These are phyloP conservation scores for Coniosporium tulheliwenetii DNA, from an alignment of 2,329 filamentous ascomycete genomes.

Conservation along the genomic window DNA sequence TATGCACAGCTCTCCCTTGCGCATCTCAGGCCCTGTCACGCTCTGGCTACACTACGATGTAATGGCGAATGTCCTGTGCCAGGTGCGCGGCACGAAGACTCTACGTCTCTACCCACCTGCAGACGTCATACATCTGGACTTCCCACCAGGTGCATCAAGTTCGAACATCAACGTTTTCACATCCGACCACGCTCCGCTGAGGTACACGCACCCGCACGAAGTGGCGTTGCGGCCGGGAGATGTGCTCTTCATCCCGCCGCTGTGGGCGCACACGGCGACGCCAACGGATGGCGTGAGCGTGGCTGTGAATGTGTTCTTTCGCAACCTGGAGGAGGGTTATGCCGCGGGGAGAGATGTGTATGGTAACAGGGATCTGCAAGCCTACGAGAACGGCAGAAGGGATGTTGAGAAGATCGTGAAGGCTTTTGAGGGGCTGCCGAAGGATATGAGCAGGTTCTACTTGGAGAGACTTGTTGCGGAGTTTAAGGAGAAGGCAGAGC, in stretches of 20 bases:
- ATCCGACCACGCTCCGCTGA: constrained; percentile 9
- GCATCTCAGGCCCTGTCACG: constrained; percentile 63
- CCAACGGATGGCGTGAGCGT: constrained; percentile 42
- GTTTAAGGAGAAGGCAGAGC: constrained; percentile 26
- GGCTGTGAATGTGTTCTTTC: constrained; percentile 84
- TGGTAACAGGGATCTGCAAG: constrained; percentile 70
- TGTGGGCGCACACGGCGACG: constrained; percentile 69
- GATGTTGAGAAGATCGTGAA: constrained; percentile 53
- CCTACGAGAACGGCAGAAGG: constrained; percentile 66
- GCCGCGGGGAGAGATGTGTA: constrained; percentile 69
- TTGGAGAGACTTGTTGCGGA: constrained; percentile 56
- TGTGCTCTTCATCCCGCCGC: constrained; percentile 62
- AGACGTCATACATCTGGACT: constrained; percentile 53
- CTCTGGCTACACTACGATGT: constrained; percentile 93
- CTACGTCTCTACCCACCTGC: constrained; percentile 64
- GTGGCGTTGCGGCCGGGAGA: constrained; percentile 55
- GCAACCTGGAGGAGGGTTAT: constrained; percentile 51
- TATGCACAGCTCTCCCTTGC: constrained; percentile 61
- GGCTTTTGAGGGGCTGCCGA: constrained; percentile 48
- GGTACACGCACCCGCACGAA: constrained; percentile 47
- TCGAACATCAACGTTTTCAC: constrained; percentile 60
- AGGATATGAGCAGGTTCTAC: constrained; percentile 59
- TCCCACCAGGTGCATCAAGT: constrained; percentile 64
- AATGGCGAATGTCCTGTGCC: constrained; percentile 76
- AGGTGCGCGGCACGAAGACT: constrained; percentile 58